Base-by-base conservation (phyloP, 768 basidiomycete genomes). In the Russula sp. region DNA sequence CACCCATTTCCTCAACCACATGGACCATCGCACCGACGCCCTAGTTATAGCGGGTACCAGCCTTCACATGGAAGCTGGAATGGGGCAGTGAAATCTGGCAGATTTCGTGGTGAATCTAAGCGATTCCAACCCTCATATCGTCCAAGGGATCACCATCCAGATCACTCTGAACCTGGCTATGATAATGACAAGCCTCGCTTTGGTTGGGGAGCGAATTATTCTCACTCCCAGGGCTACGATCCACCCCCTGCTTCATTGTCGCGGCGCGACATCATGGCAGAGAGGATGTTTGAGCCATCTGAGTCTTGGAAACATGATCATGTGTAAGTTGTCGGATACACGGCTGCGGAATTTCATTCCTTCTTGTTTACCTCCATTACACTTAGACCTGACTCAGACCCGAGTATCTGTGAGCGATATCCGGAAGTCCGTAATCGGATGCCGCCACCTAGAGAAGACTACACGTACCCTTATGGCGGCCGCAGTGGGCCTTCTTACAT, bases 201-300 rank as follows among this genome's bases (percentile, higher is more conserved):
- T 13, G 40, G 49, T 40, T 65, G 60, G 59, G 49, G 54, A 36
- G 30, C 57, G 26, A 36, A 30, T 30, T 48, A 53, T 51, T 26
- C 38, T 38, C 78, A 63, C 70, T 67, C 40, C 63, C 72, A 59
- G 72, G 51, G 24, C 38, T 59, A 59, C 26, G 53, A 7, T 65
- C 72, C 74, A 71, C 72, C 61, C n/a, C 36, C 57, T 73, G 74
- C 66, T 69, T 46, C 51, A 72, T 73, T 62, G 55, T 24, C 55
- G 26, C 49, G 64, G 28, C 75, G 77, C 57, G 79, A 79, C 62
- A 73, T 72, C 62, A 73, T 78, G 53, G 76, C 79, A 14, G 76
- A 81, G 64, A 79, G 86, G 67, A 83, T 85, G 78, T 85, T 90
- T 70, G 89, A 90, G 71, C 87, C 89, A 36, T 87, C 86, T 38